Conservation (phyloP, 169 alveolate genomes). For the Plasmodium gonderi region DNA sequence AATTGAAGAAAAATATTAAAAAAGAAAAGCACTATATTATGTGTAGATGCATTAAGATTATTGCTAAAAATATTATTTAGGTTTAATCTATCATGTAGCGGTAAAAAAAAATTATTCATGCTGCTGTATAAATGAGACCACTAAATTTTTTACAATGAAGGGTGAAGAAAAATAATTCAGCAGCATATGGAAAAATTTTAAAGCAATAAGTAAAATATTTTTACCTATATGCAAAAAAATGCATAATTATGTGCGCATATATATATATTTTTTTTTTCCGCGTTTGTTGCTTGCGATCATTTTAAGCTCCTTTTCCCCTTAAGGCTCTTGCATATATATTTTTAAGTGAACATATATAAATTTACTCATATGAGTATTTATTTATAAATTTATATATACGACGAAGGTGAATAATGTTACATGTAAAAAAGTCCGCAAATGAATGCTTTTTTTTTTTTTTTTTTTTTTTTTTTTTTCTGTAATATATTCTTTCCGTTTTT, state of each 20-base stretch:
- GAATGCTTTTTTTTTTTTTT: background rate
- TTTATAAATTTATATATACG: background rate
- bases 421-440: slow-evolving; percentile 37
- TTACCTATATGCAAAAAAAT: background rate
- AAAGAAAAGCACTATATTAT: slow-evolving; percentile 12
- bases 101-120: slow-evolving; percentile 13
- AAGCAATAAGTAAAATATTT: background rate
- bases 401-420: slow-evolving; percentile 5
- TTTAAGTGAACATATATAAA: background rate
- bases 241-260: background rate
- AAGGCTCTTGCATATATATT: background rate
- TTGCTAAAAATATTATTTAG: slow-evolving; percentile 46
- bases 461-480: background rate
- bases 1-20: background rate
- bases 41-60: slow-evolving; percentile 49
- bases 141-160: slow-evolving; percentile 18
- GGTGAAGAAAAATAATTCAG: slow-evolving; percentile 20
- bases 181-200: slow-evolving; percentile 10
- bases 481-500: background rate
- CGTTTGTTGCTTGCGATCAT: slow-evolving; percentile 12
- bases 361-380: background rate
- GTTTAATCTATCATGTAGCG: slow-evolving; percentile 66
- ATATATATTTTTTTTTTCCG: background rate
- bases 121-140: slow-evolving; percentile 66
- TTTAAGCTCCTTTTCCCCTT: background rate